These are phyloP conservation scores for Crassisporium funariophilum DNA, from an alignment of 768 basidiomycete genomes.

Conservation along the genomic window DNA sequence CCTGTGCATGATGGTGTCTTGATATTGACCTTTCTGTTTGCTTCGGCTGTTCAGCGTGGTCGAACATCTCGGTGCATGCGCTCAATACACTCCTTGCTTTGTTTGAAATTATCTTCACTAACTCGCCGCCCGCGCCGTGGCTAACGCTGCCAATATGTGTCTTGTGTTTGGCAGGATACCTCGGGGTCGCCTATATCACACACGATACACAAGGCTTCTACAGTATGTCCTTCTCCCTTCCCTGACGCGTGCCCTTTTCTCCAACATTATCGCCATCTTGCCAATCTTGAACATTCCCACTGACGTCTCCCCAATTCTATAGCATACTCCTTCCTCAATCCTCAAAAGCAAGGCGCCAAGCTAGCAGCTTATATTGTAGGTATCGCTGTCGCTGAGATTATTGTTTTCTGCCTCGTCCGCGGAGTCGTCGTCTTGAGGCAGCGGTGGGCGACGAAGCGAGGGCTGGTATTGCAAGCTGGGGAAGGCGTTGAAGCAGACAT, in stretches of 20 bases:
- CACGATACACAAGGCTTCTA: slow-evolving; percentile 63
- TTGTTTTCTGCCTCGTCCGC: slow-evolving; percentile 55
- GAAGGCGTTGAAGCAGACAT: slow-evolving; percentile 4
- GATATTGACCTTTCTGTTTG: not conserved
- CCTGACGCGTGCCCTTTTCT: not conserved
- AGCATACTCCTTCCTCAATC: slow-evolving; percentile 73
- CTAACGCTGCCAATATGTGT: slow-evolving; percentile 46
- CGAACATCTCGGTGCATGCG: slow-evolving; percentile 59
- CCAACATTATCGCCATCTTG: not conserved
- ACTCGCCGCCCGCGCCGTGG: slow-evolving; percentile 56
- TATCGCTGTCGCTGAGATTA: slow-evolving; percentile 49
- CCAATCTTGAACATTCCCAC: not conserved
- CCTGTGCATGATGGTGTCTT: not conserved
- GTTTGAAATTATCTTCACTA: slow-evolving; percentile 59
- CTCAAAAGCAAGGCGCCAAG: slow-evolving; percentile 38
- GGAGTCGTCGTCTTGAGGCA: slow-evolving; percentile 41
- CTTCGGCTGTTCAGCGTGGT: slow-evolving; percentile 44
- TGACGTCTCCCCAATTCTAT: not conserved
- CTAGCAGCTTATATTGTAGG: slow-evolving; percentile 67
- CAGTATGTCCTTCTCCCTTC: slow-evolving; percentile 41
- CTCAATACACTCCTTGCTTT: slow-evolving; percentile 60
- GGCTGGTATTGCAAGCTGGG: slow-evolving; percentile 13
- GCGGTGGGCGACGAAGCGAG: slow-evolving; percentile 20
- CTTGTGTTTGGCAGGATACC: slow-evolving; percentile 54
- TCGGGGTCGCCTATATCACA: slow-evolving; percentile 72